Evolutionary conservation across 257 asterid species (phyloP).

Genomic region (Orobanche coerulescens): DNA sequence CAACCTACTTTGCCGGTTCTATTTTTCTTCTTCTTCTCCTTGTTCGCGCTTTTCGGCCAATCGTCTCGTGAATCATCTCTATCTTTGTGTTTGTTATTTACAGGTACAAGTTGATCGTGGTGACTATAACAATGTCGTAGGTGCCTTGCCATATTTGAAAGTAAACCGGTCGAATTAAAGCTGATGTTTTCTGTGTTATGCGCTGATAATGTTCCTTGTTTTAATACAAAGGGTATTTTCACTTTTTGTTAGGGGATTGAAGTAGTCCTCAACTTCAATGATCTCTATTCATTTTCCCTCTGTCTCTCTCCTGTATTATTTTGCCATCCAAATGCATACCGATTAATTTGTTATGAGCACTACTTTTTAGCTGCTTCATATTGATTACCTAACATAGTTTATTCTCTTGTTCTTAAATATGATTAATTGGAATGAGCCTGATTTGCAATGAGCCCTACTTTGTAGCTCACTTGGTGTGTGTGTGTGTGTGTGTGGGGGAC

Average conservation of each 20-base stretch:
- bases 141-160: conserved; percentile 92
- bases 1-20: not conserved
- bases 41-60: not conserved
- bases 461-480: too few species aligned
- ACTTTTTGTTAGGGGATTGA: conserved; percentile 2
- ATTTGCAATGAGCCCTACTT: too few species aligned
- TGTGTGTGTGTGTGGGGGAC: too few species aligned
- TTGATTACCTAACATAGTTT: too few species aligned
- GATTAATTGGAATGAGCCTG: too few species aligned
- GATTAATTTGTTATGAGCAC: not conserved
- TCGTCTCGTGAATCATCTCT: not conserved
- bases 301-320: not conserved
- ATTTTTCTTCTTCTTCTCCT: not conserved
- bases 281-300: not conserved
- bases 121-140: conserved; percentile 84
- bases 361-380: not conserved
- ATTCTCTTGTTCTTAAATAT: not conserved
- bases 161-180: conserved; percentile 66
- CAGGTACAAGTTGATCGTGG: conserved; percentile 91
- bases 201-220: conserved; percentile 23
- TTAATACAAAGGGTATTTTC: conserved; percentile 2
- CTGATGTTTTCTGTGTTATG: conserved; percentile 12
- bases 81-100: not conserved
- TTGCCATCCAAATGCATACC: not conserved
- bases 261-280: conserved; percentile 11